A percentile compares a stretch with the other conserved stretches of the same genome.
phyloP scores from a whole-genome alignment of 139 green algal species.

The Picochlorum sp. region DNA sequence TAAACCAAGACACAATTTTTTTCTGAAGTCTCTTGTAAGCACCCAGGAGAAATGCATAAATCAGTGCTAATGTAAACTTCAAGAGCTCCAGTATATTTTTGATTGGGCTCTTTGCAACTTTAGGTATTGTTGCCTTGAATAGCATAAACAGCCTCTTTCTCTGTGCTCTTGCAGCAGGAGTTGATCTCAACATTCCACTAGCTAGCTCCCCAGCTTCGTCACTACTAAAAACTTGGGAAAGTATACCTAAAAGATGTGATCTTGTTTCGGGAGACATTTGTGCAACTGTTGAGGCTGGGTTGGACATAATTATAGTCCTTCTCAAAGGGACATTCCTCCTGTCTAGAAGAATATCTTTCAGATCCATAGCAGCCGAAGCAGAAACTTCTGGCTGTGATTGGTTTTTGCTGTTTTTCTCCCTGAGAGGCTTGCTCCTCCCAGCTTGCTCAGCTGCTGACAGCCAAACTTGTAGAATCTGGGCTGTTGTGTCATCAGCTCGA shows the following conservation, averaged over 20 bases:
- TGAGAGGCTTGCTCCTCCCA: background rate
- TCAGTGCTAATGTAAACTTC: slow-evolving; percentile 8
- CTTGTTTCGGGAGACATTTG: slow-evolving; percentile 6
- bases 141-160: slow-evolving; percentile 18
- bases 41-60: background rate
- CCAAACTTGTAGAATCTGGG: slow-evolving; percentile 26
- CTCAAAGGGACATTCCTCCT: slow-evolving; percentile 17
- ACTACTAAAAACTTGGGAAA: slow-evolving; percentile 8
- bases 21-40: background rate
- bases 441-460: slow-evolving; percentile 13
- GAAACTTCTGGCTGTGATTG: background rate
- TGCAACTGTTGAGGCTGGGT: slow-evolving; percentile 15
- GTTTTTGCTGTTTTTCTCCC: background rate
- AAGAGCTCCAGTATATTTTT: slow-evolving; percentile 8
- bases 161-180: slow-evolving; percentile 10
- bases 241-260: background rate
- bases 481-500: slow-evolving; percentile 18
- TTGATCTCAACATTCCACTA: background rate
- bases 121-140: slow-evolving; percentile 1
- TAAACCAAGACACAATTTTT: background rate
- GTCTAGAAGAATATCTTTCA: slow-evolving; percentile 14
- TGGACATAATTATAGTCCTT: slow-evolving; percentile 12
- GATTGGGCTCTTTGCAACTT: slow-evolving; percentile 11
- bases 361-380: background rate
- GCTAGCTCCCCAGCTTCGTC: background rate